Conservation (phyloP, 768 basidiomycete genomes). For the Pulveroboletus sp. region DNA sequence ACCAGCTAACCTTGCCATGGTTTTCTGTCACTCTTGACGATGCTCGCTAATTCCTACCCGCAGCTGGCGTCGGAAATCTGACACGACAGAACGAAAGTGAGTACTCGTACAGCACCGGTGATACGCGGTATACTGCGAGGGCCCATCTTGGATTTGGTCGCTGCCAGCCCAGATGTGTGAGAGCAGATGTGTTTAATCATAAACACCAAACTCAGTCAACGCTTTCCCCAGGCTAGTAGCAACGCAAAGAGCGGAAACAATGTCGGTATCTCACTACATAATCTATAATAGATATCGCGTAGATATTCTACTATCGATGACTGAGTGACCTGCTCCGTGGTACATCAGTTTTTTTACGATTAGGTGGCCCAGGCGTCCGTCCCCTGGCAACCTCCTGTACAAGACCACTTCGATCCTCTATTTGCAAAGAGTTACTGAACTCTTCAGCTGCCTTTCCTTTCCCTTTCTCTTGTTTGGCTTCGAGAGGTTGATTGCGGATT, state of each 20-base stretch:
- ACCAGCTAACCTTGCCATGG: constrained; percentile 36
- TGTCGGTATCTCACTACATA: constrained; percentile 7
- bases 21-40: constrained; percentile 63
- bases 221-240: background rate
- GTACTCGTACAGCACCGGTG: constrained; percentile 16
- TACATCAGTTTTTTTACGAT: constrained; percentile 9
- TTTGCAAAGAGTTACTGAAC: constrained; percentile 1
- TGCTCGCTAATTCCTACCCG: constrained; percentile 57
- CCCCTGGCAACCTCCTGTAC: constrained; percentile 14
- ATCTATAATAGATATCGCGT: constrained; percentile 5
- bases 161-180: constrained; percentile 2
- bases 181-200: constrained; percentile 7
- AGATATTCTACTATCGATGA: constrained; percentile 17
- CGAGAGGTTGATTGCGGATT: constrained; percentile 3
- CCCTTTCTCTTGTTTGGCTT: constrained; percentile 13
- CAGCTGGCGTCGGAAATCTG: constrained; percentile 10
- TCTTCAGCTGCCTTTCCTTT: constrained; percentile 13
- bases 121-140: constrained; percentile 17
- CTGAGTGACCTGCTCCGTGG: constrained; percentile 19
- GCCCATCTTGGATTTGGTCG: constrained; percentile 12
- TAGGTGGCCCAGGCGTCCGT: constrained; percentile 26
- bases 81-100: background rate
- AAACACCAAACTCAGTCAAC: constrained; percentile 1
- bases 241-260: constrained; percentile 1
- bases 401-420: constrained; percentile 14